Percentiles rank a stretch among this genome's conserved stretches.
Evolutionary conservation across 2,329 filamentous ascomycete species (phyloP).

Genomic region (Botrytis fabae): DNA sequence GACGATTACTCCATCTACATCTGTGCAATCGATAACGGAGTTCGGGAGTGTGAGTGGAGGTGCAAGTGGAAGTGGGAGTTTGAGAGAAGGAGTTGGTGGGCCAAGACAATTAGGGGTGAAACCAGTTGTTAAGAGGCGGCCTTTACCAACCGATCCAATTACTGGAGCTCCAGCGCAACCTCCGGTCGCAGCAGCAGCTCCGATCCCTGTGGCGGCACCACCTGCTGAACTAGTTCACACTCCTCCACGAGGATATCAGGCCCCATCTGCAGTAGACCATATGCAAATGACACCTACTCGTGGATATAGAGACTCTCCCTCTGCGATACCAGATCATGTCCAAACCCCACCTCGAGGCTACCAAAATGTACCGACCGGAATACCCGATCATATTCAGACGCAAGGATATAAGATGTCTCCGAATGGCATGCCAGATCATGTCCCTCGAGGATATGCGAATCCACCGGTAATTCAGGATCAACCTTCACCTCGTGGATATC

Average conservation of each 20-base stretch:
- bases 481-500: slow-evolving; percentile 47
- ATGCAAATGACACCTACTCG: slow-evolving; percentile 51
- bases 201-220: slow-evolving; percentile 47
- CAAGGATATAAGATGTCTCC: slow-evolving; percentile 42
- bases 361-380: slow-evolving; percentile 43
- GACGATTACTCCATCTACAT: slow-evolving; percentile 42
- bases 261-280: slow-evolving; percentile 34
- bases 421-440: slow-evolving; percentile 47
- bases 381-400: slow-evolving; percentile 49
- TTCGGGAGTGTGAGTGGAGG: slow-evolving; percentile 18
- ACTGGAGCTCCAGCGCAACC: slow-evolving; percentile 47
- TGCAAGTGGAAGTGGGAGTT: slow-evolving; percentile 9
- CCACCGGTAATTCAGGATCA: slow-evolving; percentile 47
- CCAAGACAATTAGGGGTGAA: slow-evolving; percentile 48
- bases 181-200: slow-evolving; percentile 48
- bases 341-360: slow-evolving; percentile 51
- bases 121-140: slow-evolving; percentile 75
- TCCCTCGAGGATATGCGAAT: slow-evolving; percentile 47
- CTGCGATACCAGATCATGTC: slow-evolving; percentile 47
- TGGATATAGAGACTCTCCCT: slow-evolving; percentile 40
- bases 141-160: slow-evolving; percentile 73
- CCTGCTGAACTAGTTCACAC: slow-evolving; percentile 48
- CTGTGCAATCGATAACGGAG: slow-evolving; percentile 31
- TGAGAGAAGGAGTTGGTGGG: slow-evolving; percentile 43
- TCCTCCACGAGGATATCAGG: slow-evolving; percentile 49